These are phyloP conservation scores for Flaveria sonorensis DNA, from an alignment of 129 eudicot genomes.

Conservation along the genomic window DNA sequence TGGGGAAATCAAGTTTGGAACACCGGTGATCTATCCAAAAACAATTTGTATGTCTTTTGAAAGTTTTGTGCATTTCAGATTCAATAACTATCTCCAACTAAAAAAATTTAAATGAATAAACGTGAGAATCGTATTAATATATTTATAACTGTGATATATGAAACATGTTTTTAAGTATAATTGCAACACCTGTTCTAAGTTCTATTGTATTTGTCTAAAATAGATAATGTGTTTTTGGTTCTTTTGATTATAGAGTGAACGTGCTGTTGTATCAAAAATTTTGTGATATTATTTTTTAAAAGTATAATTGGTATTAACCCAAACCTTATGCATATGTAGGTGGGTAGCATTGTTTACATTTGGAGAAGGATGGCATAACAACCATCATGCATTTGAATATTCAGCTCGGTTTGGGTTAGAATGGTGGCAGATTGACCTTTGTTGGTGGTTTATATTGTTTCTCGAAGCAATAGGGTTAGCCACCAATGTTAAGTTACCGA, in stretches of 20 bases:
- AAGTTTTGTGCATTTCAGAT: background rate
- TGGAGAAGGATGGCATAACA: constrained; percentile 87
- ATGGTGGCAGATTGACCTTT: constrained; percentile 87
- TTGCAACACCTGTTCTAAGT: too few relatives aligned
- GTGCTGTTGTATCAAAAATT: too few relatives aligned
- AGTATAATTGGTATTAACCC: background rate
- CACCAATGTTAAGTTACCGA: constrained; percentile 75
- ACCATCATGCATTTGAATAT: constrained; percentile 77
- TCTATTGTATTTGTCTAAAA: too few relatives aligned
- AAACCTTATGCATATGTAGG: constrained; percentile 25
- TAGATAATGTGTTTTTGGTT: too few relatives aligned
- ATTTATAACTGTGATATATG: too few relatives aligned
- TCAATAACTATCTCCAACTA: too few relatives aligned
- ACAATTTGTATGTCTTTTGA: constrained; percentile 21
- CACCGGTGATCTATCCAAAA: constrained; percentile 47
- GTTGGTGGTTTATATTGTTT: constrained; percentile 71
- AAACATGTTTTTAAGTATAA: too few relatives aligned
- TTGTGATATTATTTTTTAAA: background rate
- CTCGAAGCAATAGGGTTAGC: constrained; percentile 77
- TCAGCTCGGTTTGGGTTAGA: constrained; percentile 83
- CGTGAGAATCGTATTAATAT: too few relatives aligned
- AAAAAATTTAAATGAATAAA: too few relatives aligned
- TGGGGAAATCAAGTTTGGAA: constrained; percentile 67
- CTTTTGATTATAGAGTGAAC: too few relatives aligned
- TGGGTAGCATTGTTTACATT: constrained; percentile 69